Conservation (phyloP, 2,329 filamentous ascomycete species). For the Microdochium paspali region DNA sequence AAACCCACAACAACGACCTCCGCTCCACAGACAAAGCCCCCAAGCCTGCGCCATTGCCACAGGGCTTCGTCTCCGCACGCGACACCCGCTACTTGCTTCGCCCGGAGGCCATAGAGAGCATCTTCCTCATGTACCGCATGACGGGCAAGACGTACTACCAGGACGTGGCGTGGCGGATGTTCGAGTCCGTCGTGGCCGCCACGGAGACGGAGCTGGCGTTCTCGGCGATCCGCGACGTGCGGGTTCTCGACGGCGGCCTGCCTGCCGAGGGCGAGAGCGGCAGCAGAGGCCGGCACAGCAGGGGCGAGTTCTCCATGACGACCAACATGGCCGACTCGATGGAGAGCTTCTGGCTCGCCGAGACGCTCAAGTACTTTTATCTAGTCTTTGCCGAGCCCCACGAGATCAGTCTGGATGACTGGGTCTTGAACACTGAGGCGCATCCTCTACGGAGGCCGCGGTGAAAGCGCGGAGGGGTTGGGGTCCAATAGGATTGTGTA, state of each 20-base stretch:
- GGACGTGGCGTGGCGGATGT: conserved; percentile 45
- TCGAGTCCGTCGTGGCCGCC: conserved; percentile 31
- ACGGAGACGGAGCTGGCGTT: conserved; percentile 38
- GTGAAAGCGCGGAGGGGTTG: too few relatives aligned
- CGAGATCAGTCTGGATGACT: conserved; percentile 57
- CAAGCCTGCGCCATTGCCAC: conserved; percentile 19
- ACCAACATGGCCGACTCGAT: conserved; percentile 17
- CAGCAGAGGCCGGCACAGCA: background rate
- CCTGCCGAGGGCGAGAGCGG: background rate
- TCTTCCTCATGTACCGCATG: conserved; percentile 44
- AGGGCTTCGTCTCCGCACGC: conserved; percentile 53
- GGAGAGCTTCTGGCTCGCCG: conserved; percentile 62
- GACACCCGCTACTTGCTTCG: conserved; percentile 40
- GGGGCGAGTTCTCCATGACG: background rate
- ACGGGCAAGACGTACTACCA: conserved; percentile 36
- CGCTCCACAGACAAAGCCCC: background rate
- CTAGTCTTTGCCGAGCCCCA: conserved; percentile 59
- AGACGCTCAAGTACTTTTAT: conserved; percentile 73
- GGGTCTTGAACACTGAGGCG: conserved; percentile 48
- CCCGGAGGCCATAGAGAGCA: conserved; percentile 40
- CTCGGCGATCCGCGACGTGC: conserved; percentile 35
- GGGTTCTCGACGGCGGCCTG: conserved; percentile 21
- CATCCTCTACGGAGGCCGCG: conserved; percentile 26
- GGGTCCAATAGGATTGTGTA: too few relatives aligned
- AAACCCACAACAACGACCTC: background rate